Evolutionary conservation across 2,329 filamentous ascomycete species (phyloP), one percentile per base, ranked within the genome.

Genomic region (Hirsutella minnesotensis): DNA sequence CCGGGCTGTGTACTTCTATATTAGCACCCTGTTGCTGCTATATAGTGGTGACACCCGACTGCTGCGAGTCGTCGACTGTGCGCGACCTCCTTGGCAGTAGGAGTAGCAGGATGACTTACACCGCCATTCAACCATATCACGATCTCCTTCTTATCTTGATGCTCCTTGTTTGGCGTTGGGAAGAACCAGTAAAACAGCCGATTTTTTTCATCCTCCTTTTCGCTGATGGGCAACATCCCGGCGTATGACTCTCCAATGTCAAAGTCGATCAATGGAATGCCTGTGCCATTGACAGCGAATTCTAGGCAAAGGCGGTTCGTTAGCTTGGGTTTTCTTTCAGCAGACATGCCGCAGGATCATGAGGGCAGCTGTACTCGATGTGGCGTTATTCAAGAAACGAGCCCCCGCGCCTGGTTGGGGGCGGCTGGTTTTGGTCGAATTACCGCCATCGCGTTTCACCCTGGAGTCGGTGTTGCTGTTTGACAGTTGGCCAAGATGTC

Each of bases 131-230:
- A 59, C 73, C 73, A 83, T 38, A 83, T 77, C 1, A 77, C 60
- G 33, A 83, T 70, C 47, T 83, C 79, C 39, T 81, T 69, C 0
- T 65, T 61, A 0, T 68, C 66, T 5, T 64, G 55, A 2, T 64
- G 55, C 44, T 54, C 50, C 24, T 49, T 38, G 30, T 75, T 73
- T 0, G 64, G 65, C 0, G 75, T 73, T 0, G 79, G 78, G 45
- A 80, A 81, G 63, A 81, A 82, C 76, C 77, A 83, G 53, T 80
- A 83, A 58, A 72, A 83, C 1, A 83, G 57, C 47, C 79, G 59
- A 33, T 69, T 59, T 0, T 60, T 63, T 54, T 76, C 76, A 31
- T 72, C 56, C 0, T 64, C 57, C 15, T 63, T 56, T 9, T 70
- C 68, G 37, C 50, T 59, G 44, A 79, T 75, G 9, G 75, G 74